A percentile compares a stretch with the other conserved stretches of the same genome.
Conservation (phyloP, 2,329 filamentous ascomycete species). For the Paradendryphiella salina region DNA sequence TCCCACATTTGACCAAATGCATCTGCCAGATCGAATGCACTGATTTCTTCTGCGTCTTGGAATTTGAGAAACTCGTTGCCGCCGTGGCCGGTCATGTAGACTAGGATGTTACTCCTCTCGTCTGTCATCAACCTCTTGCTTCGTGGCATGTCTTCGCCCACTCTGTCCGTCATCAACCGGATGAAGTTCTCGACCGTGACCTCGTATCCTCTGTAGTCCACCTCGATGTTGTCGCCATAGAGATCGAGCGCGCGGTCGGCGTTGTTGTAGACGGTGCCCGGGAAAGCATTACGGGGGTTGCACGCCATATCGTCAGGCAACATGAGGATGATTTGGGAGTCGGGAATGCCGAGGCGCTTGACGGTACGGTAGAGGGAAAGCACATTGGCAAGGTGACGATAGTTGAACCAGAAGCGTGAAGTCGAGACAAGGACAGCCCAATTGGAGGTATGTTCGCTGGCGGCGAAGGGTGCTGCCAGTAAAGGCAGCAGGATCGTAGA, state of each 20-base stretch:
- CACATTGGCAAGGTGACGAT: slow-evolving; percentile 96
- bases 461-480: slow-evolving; percentile 48
- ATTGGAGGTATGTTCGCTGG: slow-evolving; percentile 88
- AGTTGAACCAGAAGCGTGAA: slow-evolving; percentile 99
- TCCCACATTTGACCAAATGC: slow-evolving; percentile 99
- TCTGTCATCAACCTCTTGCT: slow-evolving; percentile 94
- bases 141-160: slow-evolving; percentile 90
- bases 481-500: slow-evolving; percentile 32
- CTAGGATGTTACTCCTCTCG: slow-evolving; percentile 92
- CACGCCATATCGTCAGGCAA: slow-evolving; percentile 99
- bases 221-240: slow-evolving; percentile 98
- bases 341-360: slow-evolving; percentile 94
- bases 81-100: slow-evolving; percentile 99
- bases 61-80: slow-evolving; percentile 99
- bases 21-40: slow-evolving; percentile 91
- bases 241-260: slow-evolving; percentile 93
- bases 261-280: slow-evolving; percentile 97
- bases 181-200: slow-evolving; percentile 99
- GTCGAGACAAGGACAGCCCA: slow-evolving; percentile 99
- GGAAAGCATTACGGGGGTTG: slow-evolving; percentile 97
- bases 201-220: slow-evolving; percentile 97
- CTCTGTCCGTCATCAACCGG: slow-evolving; percentile 86
- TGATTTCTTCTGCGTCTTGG: slow-evolving; percentile 96
- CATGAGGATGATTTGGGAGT: slow-evolving; percentile 99
- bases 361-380: slow-evolving; percentile 97